A percentile compares a stretch with the other conserved stretches of the same genome.
Conservation (phyloP, 768 basidiomycete genomes). For the Podaxis sp. region DNA sequence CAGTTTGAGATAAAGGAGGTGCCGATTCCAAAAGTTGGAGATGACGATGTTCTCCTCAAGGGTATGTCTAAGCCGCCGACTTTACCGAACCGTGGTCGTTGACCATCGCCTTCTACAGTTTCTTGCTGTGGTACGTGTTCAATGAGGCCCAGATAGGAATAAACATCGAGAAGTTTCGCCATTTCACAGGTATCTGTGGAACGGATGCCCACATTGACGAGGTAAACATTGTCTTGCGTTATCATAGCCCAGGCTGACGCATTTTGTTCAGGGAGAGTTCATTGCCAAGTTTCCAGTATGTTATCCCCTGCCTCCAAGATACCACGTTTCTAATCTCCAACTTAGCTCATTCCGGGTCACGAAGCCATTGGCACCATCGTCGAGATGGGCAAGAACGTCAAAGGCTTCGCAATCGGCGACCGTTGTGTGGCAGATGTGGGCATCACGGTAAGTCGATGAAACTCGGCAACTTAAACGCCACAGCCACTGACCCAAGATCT, state of each 20-base stretch:
- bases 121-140: conserved; percentile 31
- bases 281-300: conserved; percentile 65
- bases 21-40: conserved; percentile 46
- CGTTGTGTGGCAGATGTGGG: conserved; percentile 79
- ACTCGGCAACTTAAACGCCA: conserved; percentile 25
- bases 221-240: conserved; percentile 27
- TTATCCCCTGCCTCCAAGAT: not conserved
- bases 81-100: not conserved
- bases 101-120: conserved; percentile 17
- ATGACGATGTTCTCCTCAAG: conserved; percentile 58
- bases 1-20: conserved; percentile 49
- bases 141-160: not conserved
- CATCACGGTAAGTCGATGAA: conserved; percentile 42
- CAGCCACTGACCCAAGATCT: conserved; percentile 10
- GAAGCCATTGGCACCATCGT: conserved; percentile 64
- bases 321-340: not conserved
- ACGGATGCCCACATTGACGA: conserved; percentile 51
- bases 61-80: conserved; percentile 24
- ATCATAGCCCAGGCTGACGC: not conserved
- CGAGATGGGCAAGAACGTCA: conserved; percentile 75
- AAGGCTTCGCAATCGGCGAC: conserved; percentile 72
- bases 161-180: not conserved
- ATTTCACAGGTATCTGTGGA: conserved; percentile 43
- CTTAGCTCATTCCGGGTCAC: conserved; percentile 40
- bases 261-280: conserved; percentile 50